Conservation (phyloP, 768 basidiomycete genomes). For the Leccinum sublutescens region DNA sequence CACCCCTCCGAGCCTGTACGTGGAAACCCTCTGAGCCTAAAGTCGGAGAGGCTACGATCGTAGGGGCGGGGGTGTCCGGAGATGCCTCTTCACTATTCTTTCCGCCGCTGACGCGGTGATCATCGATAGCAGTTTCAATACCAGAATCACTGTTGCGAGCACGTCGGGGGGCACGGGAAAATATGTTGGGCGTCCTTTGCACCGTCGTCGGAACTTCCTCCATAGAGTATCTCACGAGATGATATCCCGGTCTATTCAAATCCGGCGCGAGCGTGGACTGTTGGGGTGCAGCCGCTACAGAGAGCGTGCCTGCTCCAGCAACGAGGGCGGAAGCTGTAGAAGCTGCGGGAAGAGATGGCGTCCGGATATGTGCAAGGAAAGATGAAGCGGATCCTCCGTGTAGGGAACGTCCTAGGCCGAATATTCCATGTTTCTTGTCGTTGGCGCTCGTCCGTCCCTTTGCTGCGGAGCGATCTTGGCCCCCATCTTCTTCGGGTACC, state of each 20-base stretch:
- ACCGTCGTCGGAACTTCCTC: slow-evolving; percentile 6
- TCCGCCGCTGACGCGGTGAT: not conserved
- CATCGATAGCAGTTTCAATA: not conserved
- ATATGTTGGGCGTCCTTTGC: slow-evolving; percentile 1
- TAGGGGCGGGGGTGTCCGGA: slow-evolving; percentile 15
- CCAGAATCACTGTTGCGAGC: slow-evolving; percentile 14
- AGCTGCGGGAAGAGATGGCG: slow-evolving; percentile 21
- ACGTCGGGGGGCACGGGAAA: slow-evolving; percentile 10
- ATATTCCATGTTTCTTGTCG: slow-evolving; percentile 1
- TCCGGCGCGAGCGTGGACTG: slow-evolving; percentile 52
- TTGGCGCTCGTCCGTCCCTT: not conserved
- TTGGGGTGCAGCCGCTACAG: slow-evolving; percentile 57
- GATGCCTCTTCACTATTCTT: slow-evolving; percentile 12
- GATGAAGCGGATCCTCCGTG: slow-evolving; percentile 28
- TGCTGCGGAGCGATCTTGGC: slow-evolving; percentile 1
- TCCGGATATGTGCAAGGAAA: slow-evolving; percentile 19
- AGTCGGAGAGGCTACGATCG: slow-evolving; percentile 18
- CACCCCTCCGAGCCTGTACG: not conserved
- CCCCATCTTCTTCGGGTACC: slow-evolving; percentile 14
- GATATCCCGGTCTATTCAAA: slow-evolving; percentile 61
- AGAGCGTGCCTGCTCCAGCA: slow-evolving; percentile 62
- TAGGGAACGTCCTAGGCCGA: slow-evolving; percentile 17
- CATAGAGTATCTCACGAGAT: slow-evolving; percentile 53
- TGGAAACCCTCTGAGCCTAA: slow-evolving; percentile 5
- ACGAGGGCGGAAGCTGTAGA: slow-evolving; percentile 56